phyloP scores from a whole-genome alignment of 805 yeast species.

The Brettanomyces bruxellensis region DNA sequence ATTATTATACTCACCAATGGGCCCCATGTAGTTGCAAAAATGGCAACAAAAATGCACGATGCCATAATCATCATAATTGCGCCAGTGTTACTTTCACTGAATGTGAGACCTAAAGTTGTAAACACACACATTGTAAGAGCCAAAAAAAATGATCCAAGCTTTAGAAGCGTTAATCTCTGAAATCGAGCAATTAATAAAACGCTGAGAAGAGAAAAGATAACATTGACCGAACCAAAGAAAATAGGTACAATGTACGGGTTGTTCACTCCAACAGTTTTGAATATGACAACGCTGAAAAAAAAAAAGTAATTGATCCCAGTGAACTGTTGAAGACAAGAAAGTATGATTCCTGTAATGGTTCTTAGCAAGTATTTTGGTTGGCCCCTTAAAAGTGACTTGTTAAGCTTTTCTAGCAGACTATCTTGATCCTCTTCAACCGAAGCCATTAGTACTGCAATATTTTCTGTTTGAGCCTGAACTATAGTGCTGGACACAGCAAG shows the following conservation, averaged over 20 bases:
- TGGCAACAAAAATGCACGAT: slow-evolving; percentile 47
- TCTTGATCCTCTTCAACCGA: background rate
- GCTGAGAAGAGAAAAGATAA: slow-evolving; percentile 41
- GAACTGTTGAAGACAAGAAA: slow-evolving; percentile 35
- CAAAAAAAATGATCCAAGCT: slow-evolving; percentile 42
- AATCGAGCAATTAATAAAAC: slow-evolving; percentile 37
- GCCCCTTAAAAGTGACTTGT: slow-evolving; percentile 16
- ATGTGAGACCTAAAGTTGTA: slow-evolving; percentile 44
- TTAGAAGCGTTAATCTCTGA: slow-evolving; percentile 38
- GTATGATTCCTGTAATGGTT: slow-evolving; percentile 20
- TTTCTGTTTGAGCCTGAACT: slow-evolving; percentile 4
- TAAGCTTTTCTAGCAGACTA: background rate
- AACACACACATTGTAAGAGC: slow-evolving; percentile 44
- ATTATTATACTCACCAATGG: slow-evolving; percentile 61
- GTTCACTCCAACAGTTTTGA: slow-evolving; percentile 38
- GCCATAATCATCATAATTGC: slow-evolving; percentile 47
- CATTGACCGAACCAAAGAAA: slow-evolving; percentile 45
- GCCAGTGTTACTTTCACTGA: slow-evolving; percentile 31
- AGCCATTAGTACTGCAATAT: background rate
- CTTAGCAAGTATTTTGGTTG: slow-evolving; percentile 22
- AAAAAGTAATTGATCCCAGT: slow-evolving; percentile 62
- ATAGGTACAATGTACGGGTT: slow-evolving; percentile 51
- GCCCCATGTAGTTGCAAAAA: slow-evolving; percentile 68
- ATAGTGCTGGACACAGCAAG: slow-evolving; percentile 14
- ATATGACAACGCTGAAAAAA: slow-evolving; percentile 56